Conservation (phyloP, 164 flowering plant genomes). For the grape (Vitis vinifera) region ASM3070453v1 NC_081818.1:25564001-25564500, state of each 20-base stretch:
- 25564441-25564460: conserved; percentile 52
- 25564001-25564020: conserved; percentile 54
- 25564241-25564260: conserved; percentile 36
- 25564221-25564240: conserved; percentile 30
- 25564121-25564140: conserved; percentile 36
- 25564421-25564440: conserved; percentile 48
- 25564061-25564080: background rate
- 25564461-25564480: conserved; percentile 51
- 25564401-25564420: background rate
- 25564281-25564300: conserved; percentile 36
- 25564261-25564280: conserved; percentile 35
- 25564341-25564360: background rate
- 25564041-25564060: background rate
- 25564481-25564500: conserved; percentile 49
- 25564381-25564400: background rate
- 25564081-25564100: background rate
- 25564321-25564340: conserved; percentile 2
- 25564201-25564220: conserved; percentile 35
- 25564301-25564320: conserved; percentile 48
- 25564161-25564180: conserved; percentile 58
- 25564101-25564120: conserved; percentile 35
- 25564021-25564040: conserved; percentile 31
- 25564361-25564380: background rate
- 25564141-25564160: conserved; percentile 41
- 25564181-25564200: conserved; percentile 42